Conservation (phyloP, 768 basidiomycete genomes). For the Rhodotorula graminis region DNA sequence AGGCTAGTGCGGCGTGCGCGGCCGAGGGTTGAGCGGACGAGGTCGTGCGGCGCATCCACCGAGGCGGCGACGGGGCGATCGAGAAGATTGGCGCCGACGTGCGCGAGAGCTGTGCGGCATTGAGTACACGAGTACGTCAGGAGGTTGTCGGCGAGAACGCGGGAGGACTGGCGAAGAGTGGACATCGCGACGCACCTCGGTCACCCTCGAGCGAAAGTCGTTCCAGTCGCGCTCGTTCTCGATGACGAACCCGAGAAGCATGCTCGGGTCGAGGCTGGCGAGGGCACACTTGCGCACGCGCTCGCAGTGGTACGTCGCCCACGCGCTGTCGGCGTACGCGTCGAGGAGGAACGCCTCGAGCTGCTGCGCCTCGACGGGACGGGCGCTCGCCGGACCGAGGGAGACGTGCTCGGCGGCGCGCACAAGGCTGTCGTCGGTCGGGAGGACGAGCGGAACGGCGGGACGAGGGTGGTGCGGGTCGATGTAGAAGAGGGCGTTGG, state of each 20-base stretch:
- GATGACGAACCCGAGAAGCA: slow-evolving; percentile 89
- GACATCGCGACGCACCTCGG: slow-evolving; percentile 54
- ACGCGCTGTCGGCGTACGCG: slow-evolving; percentile 67
- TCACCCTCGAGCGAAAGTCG: slow-evolving; percentile 68
- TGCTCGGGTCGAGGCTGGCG: slow-evolving; percentile 85
- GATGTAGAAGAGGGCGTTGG: slow-evolving; percentile 63
- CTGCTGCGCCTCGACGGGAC: neutral
- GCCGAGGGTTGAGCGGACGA: neutral
- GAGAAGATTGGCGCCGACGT: slow-evolving; percentile 68
- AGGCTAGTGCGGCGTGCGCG: slow-evolving; percentile 16
- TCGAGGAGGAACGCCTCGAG: slow-evolving; percentile 54
- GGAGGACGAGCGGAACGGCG: slow-evolving; percentile 61
- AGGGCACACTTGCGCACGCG: slow-evolving; percentile 90
- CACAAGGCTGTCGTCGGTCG: neutral
- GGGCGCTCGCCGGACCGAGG: neutral
- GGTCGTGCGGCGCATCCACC: slow-evolving; percentile 54
- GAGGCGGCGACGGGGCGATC: slow-evolving; percentile 79
- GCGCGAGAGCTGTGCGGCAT: slow-evolving; percentile 52
- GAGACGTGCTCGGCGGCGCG: slow-evolving; percentile 7
- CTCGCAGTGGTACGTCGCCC: slow-evolving; percentile 94
- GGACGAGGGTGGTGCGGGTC: slow-evolving; percentile 58
- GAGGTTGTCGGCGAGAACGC: no score
- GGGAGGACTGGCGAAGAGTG: neutral
- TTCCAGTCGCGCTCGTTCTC: slow-evolving; percentile 77
- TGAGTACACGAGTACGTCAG: no score